Base-by-base conservation (phyloP, 1,284 basidiomycete genomes). In the Melanopsichium pennsylvanicum region DNA sequence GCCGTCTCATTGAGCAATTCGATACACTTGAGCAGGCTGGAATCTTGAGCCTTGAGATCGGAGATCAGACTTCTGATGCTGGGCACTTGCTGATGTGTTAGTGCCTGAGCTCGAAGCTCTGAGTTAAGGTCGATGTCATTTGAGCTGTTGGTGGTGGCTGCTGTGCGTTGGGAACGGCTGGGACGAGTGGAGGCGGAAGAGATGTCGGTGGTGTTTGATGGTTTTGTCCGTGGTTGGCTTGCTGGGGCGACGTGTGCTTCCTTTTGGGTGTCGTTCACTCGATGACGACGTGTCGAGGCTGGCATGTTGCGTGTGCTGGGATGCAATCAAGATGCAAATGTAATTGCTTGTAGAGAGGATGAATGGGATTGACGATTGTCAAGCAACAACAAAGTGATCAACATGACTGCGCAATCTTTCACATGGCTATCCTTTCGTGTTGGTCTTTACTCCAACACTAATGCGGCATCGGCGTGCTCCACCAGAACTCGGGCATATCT, bases 1-100 rank as follows among this genome's bases (percentile, higher is more conserved):
- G 57, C 52, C 5, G 68, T 66, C 10, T 70, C 68, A 33, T 46
- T 44, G 40, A 70, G 68, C 12, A 61, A 45, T 23, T 54, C 44
- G 37, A 70, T 66, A 44, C 56, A 52, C 10, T 49, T 47, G 4
- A 15, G 18, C 10, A 70, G 37, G 35, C 21, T 43, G 5, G 32
- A 8, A 18, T 63, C 48, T n/a, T 54, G 50, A 1, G 52, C 32
- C 15, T 49, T 47, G 40, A 66, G 58, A n/a, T 63, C 61, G 19
- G 45, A 32, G 22, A 49, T 44, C 16, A 59, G 41, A 10, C 39
- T 42, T 13, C 42, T 37, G 13, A 70, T 6, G 49, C 57, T 66
- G 26, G 57, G 55, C 13, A 49, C 56, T 23, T 63, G 60, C 2
- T 38, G 44, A 26, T 34, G 49, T 11, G 32, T 43, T 12, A 70